phyloP scores from a whole-genome alignment of 2,329 filamentous ascomycete genomes.

The Stagonosporopsis rhizophila region DNA sequence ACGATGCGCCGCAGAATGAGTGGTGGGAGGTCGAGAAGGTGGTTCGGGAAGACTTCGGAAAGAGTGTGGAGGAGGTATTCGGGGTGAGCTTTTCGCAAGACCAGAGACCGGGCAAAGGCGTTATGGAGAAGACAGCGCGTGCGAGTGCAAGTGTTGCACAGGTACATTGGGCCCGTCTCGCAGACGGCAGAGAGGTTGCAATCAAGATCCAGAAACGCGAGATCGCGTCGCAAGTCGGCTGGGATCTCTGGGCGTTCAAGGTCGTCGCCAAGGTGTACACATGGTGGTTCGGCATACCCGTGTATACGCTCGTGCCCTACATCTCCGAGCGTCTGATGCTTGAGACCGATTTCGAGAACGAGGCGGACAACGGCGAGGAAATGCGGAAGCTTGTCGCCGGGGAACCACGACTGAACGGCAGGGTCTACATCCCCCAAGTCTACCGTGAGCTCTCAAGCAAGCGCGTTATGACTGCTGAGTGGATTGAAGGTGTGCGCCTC shows the following conservation, averaged over 20 bases:
- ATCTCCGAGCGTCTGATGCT: slow-evolving; percentile 90
- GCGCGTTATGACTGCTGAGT: slow-evolving; percentile 91
- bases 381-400: slow-evolving; percentile 79
- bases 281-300: slow-evolving; percentile 88
- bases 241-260: slow-evolving; percentile 97
- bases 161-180: slow-evolving; percentile 89
- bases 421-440: slow-evolving; percentile 88
- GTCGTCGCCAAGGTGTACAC: slow-evolving; percentile 84
- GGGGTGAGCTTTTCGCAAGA: slow-evolving; percentile 81
- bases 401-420: slow-evolving; percentile 76
- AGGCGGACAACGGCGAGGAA: slow-evolving; percentile 84
- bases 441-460: slow-evolving; percentile 83
- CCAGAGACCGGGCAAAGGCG: slow-evolving; percentile 59
- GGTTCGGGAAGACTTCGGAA: slow-evolving; percentile 85
- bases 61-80: slow-evolving; percentile 87
- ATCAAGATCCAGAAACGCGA: slow-evolving; percentile 97
- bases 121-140: slow-evolving; percentile 75
- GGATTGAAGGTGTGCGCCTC: slow-evolving; percentile 92
- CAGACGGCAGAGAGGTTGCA: slow-evolving; percentile 89
- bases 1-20: slow-evolving; percentile 91
- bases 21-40: slow-evolving; percentile 88
- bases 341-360: slow-evolving; percentile 93
- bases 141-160: slow-evolving; percentile 93
- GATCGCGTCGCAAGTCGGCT: slow-evolving; percentile 87
- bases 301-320: slow-evolving; percentile 90